Percentiles rank a stretch among this genome's conserved stretches.
Evolutionary conservation across 441 rosid species (phyloP).

Genomic region (Populus hybrid): DNA sequence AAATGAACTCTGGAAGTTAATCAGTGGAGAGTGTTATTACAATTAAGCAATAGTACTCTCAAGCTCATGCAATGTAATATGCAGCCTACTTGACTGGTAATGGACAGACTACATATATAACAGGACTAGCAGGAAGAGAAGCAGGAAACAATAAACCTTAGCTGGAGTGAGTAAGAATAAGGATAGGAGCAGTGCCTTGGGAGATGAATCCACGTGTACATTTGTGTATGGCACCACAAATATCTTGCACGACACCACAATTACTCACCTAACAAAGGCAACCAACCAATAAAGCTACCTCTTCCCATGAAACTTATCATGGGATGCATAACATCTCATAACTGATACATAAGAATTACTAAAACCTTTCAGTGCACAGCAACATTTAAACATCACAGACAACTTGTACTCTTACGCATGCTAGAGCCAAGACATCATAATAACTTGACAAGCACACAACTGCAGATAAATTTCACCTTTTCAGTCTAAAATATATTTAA

Average conservation of each 20-base stretch:
- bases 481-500: background rate
- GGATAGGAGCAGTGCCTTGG: conserved; percentile 51
- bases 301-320: conserved; percentile 33
- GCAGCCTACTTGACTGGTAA: conserved; percentile 13
- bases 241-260: conserved; percentile 69
- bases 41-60: background rate
- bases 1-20: background rate
- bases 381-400: background rate
- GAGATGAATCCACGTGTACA: conserved; percentile 53
- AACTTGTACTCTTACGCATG: background rate
- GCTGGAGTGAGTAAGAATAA: conserved; percentile 50
- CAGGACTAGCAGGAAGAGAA: conserved; percentile 33
- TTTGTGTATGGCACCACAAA: conserved; percentile 33
- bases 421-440: background rate
- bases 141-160: conserved; percentile 58
- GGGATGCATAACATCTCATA: conserved; percentile 18
- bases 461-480: background rate
- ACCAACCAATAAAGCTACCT: conserved; percentile 44
- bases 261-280: conserved; percentile 60
- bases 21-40: background rate
- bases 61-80: conserved; percentile 15
- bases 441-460: background rate
- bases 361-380: conserved; percentile 6
- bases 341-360: conserved; percentile 16
- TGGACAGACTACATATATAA: background rate